Evolutionary conservation across 768 basidiomycete genomes (phyloP).

Genomic region (Tricholoma sp.): DNA sequence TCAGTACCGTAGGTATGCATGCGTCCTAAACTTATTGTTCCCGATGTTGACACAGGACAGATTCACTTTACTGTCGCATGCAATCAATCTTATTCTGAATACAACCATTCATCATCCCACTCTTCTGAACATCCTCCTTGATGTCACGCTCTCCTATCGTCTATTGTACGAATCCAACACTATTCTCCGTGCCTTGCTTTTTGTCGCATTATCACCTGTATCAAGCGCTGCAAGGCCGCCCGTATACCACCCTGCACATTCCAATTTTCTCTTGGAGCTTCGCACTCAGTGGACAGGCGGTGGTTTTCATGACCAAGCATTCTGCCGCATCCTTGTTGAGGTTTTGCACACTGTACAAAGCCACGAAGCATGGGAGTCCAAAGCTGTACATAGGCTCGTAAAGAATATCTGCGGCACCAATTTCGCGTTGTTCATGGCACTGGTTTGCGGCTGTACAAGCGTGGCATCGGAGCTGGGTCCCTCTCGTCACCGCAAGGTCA

Average conservation of each 20-base stretch:
- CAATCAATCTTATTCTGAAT: constrained; percentile 41
- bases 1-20: constrained; percentile 46
- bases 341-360: constrained; percentile 16
- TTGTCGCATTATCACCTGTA: constrained; percentile 28
- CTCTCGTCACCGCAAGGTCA: neutral
- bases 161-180: constrained; percentile 38
- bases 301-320: constrained; percentile 21
- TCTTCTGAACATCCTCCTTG: constrained; percentile 43
- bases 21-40: neutral
- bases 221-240: constrained; percentile 19
- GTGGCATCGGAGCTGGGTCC: neutral
- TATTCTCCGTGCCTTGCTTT: constrained; percentile 38
- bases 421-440: constrained; percentile 24
- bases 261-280: constrained; percentile 42
- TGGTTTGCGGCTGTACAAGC: constrained; percentile 21
- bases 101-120: constrained; percentile 43
- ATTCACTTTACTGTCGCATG: constrained; percentile 46
- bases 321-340: constrained; percentile 26
- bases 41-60: constrained; percentile 22
- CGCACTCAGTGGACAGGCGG: constrained; percentile 32
- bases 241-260: constrained; percentile 40
- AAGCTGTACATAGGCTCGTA: constrained; percentile 31
- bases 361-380: constrained; percentile 35
- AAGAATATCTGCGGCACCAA: constrained; percentile 7
- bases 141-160: constrained; percentile 41